A percentile compares a stretch with the other conserved stretches of the same genome.
These are phyloP conservation scores for Penicillium italicum DNA, from an alignment of 2,329 filamentous ascomycete genomes.

Conservation along the genomic window DNA sequence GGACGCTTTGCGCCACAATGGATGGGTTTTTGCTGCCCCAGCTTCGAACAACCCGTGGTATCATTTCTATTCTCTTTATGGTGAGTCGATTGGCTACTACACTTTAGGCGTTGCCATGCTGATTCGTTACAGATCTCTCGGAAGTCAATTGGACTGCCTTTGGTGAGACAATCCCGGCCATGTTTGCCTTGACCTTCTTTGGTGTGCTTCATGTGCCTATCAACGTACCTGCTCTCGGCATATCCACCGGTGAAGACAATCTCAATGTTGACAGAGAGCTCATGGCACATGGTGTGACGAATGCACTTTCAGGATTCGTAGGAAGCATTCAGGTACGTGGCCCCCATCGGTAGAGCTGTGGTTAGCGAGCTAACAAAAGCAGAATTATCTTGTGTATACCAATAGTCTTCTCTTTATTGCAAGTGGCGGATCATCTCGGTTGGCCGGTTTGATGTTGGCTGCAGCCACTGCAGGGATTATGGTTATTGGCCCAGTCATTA, in stretches of 20 bases:
- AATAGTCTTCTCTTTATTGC: slow-evolving; percentile 97
- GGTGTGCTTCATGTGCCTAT: slow-evolving; percentile 96
- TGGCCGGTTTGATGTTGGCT: slow-evolving; percentile 83
- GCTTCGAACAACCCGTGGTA: slow-evolving; percentile 87
- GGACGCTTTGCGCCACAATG: slow-evolving; percentile 62
- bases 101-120: not conserved
- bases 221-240: slow-evolving; percentile 89
- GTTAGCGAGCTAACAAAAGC: slow-evolving; percentile 32
- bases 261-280: slow-evolving; percentile 87
- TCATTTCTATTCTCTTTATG: slow-evolving; percentile 94
- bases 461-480: slow-evolving; percentile 75
- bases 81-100: slow-evolving; percentile 49
- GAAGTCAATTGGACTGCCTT: slow-evolving; percentile 81
- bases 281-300: slow-evolving; percentile 88
- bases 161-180: slow-evolving; percentile 79
- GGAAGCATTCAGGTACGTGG: slow-evolving; percentile 72
- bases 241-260: slow-evolving; percentile 88
- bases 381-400: slow-evolving; percentile 96
- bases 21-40: slow-evolving; percentile 91
- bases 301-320: slow-evolving; percentile 77
- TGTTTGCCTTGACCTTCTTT: slow-evolving; percentile 97
- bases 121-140: slow-evolving; percentile 61
- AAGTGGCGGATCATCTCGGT: slow-evolving; percentile 79
- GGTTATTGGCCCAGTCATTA: slow-evolving; percentile 78
- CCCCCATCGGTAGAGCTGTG: not conserved